Base-by-base conservation (phyloP, 2,329 filamentous ascomycete genomes). In the Bipolaris cookei region DNA sequence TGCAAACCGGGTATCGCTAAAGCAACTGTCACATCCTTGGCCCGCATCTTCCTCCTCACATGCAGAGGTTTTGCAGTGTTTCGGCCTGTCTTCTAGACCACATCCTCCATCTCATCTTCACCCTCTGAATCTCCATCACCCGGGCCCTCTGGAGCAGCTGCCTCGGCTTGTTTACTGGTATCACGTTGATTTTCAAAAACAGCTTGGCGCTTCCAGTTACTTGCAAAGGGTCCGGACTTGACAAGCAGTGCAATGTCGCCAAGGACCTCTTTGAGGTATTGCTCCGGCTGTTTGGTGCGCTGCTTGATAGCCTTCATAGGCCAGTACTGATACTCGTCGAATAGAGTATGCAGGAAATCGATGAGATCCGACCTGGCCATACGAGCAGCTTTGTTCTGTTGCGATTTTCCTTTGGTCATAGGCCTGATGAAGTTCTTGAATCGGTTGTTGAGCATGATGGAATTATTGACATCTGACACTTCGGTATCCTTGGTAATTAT, bases 271-370 rank as follows among this genome's bases (percentile, higher is more conserved):
- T 94, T 92, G 60, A 99, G 85, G 76, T 93, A 98, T n/a, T 90
- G 88, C 74, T 98, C 95, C 1, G 95, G 95, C 78, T 99, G 95
- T 58, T 88, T 86, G 37, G 96, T 85, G 59, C 84, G 81, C 48
- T 87, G 83, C 62, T 92, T 91, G 66, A 99, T 85, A 4, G 90
- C 86, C 72, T 91, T 93, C 83, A 98, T 90, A n/a, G 90, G 88
- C 93, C 94, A 99, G 78, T 95, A 98, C 68, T 89, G 88, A 82
- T 90, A 96, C 69, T 90, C 82, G 54, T 88, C 86, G 86, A 97
- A 99, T 73, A 88, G 90, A 46, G 84, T 80, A 81, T 94, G 92
- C 59, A 99, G 88, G 63, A 86, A 84, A 78, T 97, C 93, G 78
- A 96, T 80, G 61, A 99, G 87, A 70, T 95, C 90, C 81, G 92